phyloP scores from a whole-genome alignment of 2,329 filamentous ascomycete species.

The Pseudocercospora cruenta region DNA sequence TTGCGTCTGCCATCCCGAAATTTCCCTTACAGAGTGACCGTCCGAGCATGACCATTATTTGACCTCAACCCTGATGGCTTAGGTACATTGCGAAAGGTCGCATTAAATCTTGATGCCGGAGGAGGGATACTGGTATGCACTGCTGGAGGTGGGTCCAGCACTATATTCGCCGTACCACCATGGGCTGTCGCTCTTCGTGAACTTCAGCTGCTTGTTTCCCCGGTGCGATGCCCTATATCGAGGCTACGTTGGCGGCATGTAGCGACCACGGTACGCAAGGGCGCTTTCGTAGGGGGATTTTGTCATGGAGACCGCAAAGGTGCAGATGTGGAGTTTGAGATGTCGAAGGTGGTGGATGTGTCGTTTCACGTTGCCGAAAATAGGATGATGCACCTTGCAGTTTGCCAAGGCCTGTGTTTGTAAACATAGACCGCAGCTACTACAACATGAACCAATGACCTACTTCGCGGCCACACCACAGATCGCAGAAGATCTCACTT shows the following conservation, averaged over 20 bases:
- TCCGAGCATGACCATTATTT: too few species aligned
- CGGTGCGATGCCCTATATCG: not conserved
- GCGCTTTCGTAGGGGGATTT: not conserved
- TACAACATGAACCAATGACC: not conserved
- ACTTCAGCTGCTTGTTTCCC: not conserved
- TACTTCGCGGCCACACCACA: not conserved
- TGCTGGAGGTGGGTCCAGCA: too few species aligned
- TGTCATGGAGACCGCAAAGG: constrained; percentile 9
- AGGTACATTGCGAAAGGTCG: not conserved
- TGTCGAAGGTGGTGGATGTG: not conserved
- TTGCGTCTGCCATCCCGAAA: too few species aligned
- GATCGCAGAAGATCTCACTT: not conserved
- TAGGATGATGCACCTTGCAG: not conserved
- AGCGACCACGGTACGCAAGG: not conserved
- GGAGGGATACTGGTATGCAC: not conserved
- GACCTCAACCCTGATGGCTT: too few species aligned
- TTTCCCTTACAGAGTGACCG: too few species aligned
- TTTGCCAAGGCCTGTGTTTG: not conserved
- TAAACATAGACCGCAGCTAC: not conserved
- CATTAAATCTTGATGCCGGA: not conserved
- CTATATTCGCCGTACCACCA: too few species aligned
- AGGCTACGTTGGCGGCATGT: too few species aligned
- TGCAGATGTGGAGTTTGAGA: constrained; percentile 3
- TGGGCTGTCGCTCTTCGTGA: not conserved
- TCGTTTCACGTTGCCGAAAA: not conserved